A percentile compares a stretch with the other conserved stretches of the same genome.
These are phyloP conservation scores for Zelopaecilomyces penicillatus DNA, from an alignment of 2,329 filamentous ascomycete species.

Conservation along the genomic window DNA sequence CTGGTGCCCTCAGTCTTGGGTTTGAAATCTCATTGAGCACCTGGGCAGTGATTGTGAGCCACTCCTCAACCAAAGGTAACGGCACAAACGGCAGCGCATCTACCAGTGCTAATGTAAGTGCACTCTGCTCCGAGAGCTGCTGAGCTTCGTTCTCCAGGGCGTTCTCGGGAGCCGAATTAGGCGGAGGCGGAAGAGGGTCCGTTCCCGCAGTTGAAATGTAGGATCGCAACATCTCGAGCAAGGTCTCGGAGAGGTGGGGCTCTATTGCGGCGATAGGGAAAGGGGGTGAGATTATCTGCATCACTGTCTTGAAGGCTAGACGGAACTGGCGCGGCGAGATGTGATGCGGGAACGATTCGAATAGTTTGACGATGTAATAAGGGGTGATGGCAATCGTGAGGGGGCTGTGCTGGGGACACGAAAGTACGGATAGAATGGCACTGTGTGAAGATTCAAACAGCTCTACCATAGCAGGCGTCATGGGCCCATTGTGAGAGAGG, in stretches of 20 bases:
- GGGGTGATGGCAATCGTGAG: constrained; percentile 66
- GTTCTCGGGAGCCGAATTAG: constrained; percentile 25
- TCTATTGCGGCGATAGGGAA: constrained; percentile 64
- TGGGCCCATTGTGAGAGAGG: constrained; percentile 41
- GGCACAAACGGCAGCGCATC: constrained; percentile 71
- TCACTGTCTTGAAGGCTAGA: constrained; percentile 75
- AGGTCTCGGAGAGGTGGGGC: constrained; percentile 67
- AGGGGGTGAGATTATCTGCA: constrained; percentile 74
- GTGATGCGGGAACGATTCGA: constrained; percentile 68
- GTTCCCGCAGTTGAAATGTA: constrained; percentile 45
- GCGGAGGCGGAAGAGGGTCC: constrained; percentile 30
- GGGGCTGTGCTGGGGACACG: constrained; percentile 66
- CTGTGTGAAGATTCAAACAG: constrained; percentile 87
- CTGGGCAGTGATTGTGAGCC: constrained; percentile 65
- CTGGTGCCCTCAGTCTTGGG: constrained; percentile 51
- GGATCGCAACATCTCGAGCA: constrained; percentile 70
- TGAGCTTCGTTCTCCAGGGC: constrained; percentile 18
- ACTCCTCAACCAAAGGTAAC: constrained; percentile 64
- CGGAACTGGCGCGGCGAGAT: constrained; percentile 81
- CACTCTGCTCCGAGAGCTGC: constrained; percentile 66
- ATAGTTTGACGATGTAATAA: constrained; percentile 75
- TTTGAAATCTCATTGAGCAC: constrained; percentile 58
- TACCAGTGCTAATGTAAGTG: constrained; percentile 66
- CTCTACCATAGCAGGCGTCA: constrained; percentile 39
- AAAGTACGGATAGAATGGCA: constrained; percentile 70